These are phyloP conservation scores for Lactifluus piperatus DNA, from an alignment of 768 basidiomycete species.

Conservation along the genomic window DNA sequence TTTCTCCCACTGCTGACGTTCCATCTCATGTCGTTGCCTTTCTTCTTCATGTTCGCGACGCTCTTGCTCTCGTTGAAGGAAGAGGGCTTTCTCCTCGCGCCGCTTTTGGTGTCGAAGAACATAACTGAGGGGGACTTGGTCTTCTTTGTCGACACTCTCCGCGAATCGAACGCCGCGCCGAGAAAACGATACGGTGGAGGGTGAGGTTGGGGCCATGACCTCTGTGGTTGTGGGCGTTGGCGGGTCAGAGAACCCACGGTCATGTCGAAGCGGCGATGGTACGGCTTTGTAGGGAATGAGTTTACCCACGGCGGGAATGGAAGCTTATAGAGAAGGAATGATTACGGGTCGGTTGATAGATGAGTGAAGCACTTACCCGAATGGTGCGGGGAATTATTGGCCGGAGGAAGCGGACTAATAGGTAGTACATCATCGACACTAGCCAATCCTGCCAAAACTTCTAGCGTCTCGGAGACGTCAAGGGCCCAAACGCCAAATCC, in stretches of 20 bases:
- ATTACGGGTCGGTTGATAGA: constrained; percentile 22
- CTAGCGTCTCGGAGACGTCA: constrained; percentile 17
- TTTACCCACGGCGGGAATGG: constrained; percentile 13
- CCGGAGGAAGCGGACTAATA: background rate
- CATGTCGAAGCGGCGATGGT: constrained; percentile 44
- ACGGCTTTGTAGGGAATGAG: constrained; percentile 31
- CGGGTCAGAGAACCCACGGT: constrained; percentile 25
- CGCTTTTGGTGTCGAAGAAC: constrained; percentile 56
- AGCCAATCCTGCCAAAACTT: constrained; percentile 11
- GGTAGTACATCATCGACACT: constrained; percentile 18
- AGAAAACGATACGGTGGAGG: background rate
- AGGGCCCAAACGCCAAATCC: constrained; percentile 21
- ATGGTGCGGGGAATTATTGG: background rate
- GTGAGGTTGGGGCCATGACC: background rate
- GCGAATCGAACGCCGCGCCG: constrained; percentile 56
- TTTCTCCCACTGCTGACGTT: constrained; percentile 36
- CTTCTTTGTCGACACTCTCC: constrained; percentile 52
- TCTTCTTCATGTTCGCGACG: constrained; percentile 42
- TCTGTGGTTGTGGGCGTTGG: constrained; percentile 8
- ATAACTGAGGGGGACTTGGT: constrained; percentile 55
- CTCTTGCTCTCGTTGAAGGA: constrained; percentile 50
- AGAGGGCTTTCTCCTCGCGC: constrained; percentile 58
- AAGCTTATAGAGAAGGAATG: constrained; percentile 19
- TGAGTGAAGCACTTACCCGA: constrained; percentile 11
- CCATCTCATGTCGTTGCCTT: constrained; percentile 31